Evolutionary conservation across 176 grass and related monocot genomes (phyloP), one percentile per base, ranked within the genome.

Genomic region (Metroxylon sagu): DNA sequence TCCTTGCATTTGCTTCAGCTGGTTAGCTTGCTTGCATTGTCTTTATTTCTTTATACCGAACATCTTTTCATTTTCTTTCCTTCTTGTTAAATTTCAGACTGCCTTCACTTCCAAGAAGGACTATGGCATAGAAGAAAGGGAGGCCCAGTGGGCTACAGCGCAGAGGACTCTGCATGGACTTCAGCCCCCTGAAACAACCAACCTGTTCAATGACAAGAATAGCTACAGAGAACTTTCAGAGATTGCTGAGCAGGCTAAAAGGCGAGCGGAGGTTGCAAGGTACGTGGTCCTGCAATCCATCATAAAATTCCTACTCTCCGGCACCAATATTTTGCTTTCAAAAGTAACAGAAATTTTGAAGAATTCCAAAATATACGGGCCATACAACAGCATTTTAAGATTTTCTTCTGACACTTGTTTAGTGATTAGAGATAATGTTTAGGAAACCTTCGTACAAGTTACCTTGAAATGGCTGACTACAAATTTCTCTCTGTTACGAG

Each of bases 81-180:
- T 52, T 53, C 35, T 28, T 19, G 10, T 29, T 43, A 17, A 54
- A 14, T 31, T 31, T 7, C 65, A 68, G 65, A 68, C 65, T 39
- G 65, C 65, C 3, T 68, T 68, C 52, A 68, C 65, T 2, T 48
- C 50, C 52, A 68, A 68, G 52, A 68, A 68, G 65, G 65, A 68
- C 39, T 68, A 68, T 43, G 65, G 65, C 23, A 55, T 6, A 29
- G 65, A 68, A 68, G 65, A 68, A 56, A 68, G 65, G 65, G 65
- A 68, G 55, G 65, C 65, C 39, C 65, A 68, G 26, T 68, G 65
- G 65, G 65, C 65, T 56, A 15, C 18, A 12, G 65, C 52, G 5
- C 65, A 68, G 52, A 68, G 65, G 52, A 68, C 65, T 55, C 52
- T 67, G 21, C 65, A 67, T 67, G 65, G 65, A 31, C 65, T 67